A percentile compares a stretch with the other conserved stretches of the same genome.
These are phyloP conservation scores for Pseudogymnoascus sp. DNA, from an alignment of 2,329 filamentous ascomycete genomes.

Conservation along the genomic window DNA sequence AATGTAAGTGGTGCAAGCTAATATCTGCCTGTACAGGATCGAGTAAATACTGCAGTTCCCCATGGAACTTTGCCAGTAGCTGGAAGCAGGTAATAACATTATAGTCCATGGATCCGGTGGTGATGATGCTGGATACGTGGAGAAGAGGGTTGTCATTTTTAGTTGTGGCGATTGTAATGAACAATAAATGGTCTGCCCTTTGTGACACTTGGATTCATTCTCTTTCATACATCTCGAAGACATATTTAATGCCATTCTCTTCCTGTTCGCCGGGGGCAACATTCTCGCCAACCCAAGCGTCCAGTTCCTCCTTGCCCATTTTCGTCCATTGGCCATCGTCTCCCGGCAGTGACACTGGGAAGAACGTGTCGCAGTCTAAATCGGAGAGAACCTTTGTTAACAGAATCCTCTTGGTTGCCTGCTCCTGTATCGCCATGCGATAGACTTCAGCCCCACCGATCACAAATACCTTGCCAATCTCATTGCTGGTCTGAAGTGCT, in stretches of 20 bases:
- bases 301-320: constrained; percentile 44
- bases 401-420: constrained; percentile 54
- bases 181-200: not conserved
- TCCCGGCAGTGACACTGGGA: constrained; percentile 51
- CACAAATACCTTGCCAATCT: constrained; percentile 53
- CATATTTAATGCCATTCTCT: constrained; percentile 59
- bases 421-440: constrained; percentile 54
- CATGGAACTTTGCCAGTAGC: not conserved
- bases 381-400: constrained; percentile 62
- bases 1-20: not conserved
- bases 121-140: not conserved
- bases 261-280: constrained; percentile 48
- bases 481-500: constrained; percentile 20
- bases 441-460: constrained; percentile 92
- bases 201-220: not conserved
- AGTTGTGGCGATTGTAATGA: not conserved
- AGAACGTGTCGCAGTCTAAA: constrained; percentile 71
- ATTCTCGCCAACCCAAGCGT: constrained; percentile 59
- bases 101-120: not conserved
- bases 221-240: constrained; percentile 70
- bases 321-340: constrained; percentile 45
- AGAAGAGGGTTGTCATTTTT: not conserved
- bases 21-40: not conserved
- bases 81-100: not conserved
- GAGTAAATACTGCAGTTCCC: not conserved